phyloP scores from a whole-genome alignment of 805 yeast genomes.

The Metschnikowia lunata region DNA sequence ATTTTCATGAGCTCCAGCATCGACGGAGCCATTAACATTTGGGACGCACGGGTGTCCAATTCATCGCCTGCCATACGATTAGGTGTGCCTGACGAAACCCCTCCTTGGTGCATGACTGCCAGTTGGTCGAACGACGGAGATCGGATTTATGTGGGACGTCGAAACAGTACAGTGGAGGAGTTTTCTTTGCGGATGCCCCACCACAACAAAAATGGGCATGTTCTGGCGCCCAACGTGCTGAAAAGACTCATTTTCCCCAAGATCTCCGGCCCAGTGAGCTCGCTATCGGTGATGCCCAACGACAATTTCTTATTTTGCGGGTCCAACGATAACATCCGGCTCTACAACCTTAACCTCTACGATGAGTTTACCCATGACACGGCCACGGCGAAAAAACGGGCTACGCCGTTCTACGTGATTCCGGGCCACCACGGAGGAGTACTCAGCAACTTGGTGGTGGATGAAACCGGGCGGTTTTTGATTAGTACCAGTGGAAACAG shows the following conservation, averaged over 20 bases:
- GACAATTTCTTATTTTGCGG: constrained; percentile 79
- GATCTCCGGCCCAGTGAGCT: constrained; percentile 87
- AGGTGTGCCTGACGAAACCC: constrained; percentile 58
- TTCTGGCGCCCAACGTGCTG: constrained; percentile 43
- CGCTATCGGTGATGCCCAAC: constrained; percentile 76
- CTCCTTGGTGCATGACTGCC: constrained; percentile 93
- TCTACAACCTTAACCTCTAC: constrained; percentile 63
- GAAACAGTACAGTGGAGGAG: constrained; percentile 84
- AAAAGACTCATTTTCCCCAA: constrained; percentile 70
- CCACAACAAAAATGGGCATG: constrained; percentile 18
- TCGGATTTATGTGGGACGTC: constrained; percentile 73
- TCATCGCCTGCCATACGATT: constrained; percentile 43
- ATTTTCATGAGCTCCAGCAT: constrained; percentile 76
- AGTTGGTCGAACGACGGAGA: constrained; percentile 88
- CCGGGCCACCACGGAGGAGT: constrained; percentile 98
- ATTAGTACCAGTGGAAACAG: constrained; percentile 90
- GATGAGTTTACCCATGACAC: constrained; percentile 32
- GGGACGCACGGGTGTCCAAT: constrained; percentile 62
- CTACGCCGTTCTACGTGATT: constrained; percentile 78
- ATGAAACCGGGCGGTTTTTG: constrained; percentile 84
- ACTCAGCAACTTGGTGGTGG: constrained; percentile 71
- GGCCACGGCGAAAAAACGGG: constrained; percentile 32
- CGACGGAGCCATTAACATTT: constrained; percentile 74
- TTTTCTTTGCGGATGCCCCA: constrained; percentile 59
- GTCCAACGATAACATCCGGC: constrained; percentile 81